Base-by-base conservation (phyloP, 805 yeast genomes). In the Candida rishiriensis region DNA sequence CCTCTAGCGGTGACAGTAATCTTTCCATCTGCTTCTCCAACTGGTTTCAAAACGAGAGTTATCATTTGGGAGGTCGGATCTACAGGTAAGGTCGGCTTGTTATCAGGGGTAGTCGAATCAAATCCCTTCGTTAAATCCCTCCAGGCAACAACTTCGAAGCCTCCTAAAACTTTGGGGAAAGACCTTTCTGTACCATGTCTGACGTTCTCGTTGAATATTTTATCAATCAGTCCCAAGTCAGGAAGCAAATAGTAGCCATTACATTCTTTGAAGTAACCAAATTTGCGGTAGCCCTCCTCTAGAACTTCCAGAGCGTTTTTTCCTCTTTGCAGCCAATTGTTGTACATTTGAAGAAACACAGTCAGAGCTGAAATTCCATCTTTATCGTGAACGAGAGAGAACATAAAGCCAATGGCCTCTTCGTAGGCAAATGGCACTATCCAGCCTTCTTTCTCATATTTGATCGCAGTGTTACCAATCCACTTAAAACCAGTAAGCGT, bases 321-420 rank as follows among this genome's bases (percentile, higher is more conserved):
- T 1, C 69, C 71, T 3, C 57, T 47, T 4, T 59, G 49, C 2
- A 61, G 44, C 83, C 90, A 81, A 28, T 55, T 46, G 37, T 70
- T 66, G 47, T 78, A 79, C 63, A 89, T 73, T 62, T 86, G 95
- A 30, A 88, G 64, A 65, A 88, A 91, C 11, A 88, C 76, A 7
- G 73, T 64, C 3, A 88, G 76, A 0, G 98, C 97, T 21, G 88
- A 69, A 12, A 93, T 76, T 0, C 99, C 99, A 60, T 91, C 99
- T 64, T 91, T 91, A 61, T 91, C 99, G 62, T 86, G 88, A 36
- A 86, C 85, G 14, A 79, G 73, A 16, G 78, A 66, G 56, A 89
- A 88, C 97, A 91, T 88, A 67, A 79, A 91, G 1, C 99, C 99
- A 52, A 91, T 85, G 2, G 98, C 98, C 60, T 91, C 99, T 64